phyloP scores from a whole-genome alignment of 331 rosid genomes.

The Pyracantha coccinea region DNA sequence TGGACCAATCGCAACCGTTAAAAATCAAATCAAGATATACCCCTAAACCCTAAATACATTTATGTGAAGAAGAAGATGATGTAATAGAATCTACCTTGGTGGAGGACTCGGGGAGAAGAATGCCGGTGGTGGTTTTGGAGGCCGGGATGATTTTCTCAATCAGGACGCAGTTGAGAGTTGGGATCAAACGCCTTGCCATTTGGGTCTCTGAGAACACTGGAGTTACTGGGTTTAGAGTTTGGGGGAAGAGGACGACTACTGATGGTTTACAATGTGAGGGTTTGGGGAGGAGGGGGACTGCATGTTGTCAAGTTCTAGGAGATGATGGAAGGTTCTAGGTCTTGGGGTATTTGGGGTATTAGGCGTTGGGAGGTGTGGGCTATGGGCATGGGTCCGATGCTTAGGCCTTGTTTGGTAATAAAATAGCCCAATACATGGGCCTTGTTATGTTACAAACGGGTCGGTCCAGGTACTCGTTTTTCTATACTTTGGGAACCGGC shows the following conservation, averaged over 20 bases:
- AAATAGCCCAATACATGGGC: not conserved
- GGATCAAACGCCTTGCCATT: slow-evolving; percentile 89
- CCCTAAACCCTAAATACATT: not conserved
- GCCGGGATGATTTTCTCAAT: slow-evolving; percentile 80
- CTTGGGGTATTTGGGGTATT: slow-evolving; percentile 10
- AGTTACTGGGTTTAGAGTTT: not conserved
- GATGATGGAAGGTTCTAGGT: slow-evolving; percentile 52
- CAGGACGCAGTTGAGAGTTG: slow-evolving; percentile 67
- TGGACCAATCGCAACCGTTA: not conserved
- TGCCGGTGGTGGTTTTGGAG: slow-evolving; percentile 69
- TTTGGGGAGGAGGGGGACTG: not conserved
- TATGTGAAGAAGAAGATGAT: not conserved
- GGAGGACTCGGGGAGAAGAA: slow-evolving; percentile 76
- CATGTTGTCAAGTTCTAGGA: slow-evolving; percentile 18
- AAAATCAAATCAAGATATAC: not conserved
- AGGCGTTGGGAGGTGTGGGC: too few species aligned
- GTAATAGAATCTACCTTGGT: slow-evolving; percentile 42
- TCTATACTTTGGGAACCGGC: too few species aligned
- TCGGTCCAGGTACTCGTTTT: too few species aligned
- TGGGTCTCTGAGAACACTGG: not conserved
- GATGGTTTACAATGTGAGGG: slow-evolving; percentile 6
- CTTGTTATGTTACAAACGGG: not conserved
- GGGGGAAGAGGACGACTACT: not conserved
- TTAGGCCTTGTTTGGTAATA: not conserved
- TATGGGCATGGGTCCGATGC: not conserved